Percentiles rank a stretch among this genome's conserved stretches.
These are phyloP conservation scores for Komagataella pastoris DNA, from an alignment of 805 yeast genomes.

Conservation along the genomic window DNA sequence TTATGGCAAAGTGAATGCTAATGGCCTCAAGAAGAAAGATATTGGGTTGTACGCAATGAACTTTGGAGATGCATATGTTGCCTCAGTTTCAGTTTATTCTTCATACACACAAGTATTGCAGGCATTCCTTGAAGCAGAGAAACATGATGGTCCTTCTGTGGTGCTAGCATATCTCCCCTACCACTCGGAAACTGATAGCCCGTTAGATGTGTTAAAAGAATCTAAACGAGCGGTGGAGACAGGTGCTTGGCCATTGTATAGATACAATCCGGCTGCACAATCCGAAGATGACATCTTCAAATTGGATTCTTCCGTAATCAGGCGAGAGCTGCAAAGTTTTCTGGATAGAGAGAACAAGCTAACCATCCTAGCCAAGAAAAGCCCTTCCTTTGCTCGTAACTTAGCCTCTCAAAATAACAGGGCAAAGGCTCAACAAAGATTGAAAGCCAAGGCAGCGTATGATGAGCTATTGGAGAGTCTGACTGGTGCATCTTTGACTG, in stretches of 20 bases:
- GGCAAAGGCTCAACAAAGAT: conserved; percentile 43
- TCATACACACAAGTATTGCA: conserved; percentile 89
- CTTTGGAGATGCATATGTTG: conserved; percentile 79
- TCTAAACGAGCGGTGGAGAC: conserved; percentile 84
- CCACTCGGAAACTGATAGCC: conserved; percentile 45
- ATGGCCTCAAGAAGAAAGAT: conserved; percentile 66
- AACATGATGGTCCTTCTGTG: conserved; percentile 80
- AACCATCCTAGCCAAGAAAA: conserved; percentile 54
- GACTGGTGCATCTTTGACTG: conserved; percentile 82
- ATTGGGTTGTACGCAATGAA: conserved; percentile 93
- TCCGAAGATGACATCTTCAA: conserved; percentile 45
- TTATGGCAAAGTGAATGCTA: conserved; percentile 24
- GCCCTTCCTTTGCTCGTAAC: conserved; percentile 69
- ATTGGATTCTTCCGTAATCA: conserved; percentile 74
- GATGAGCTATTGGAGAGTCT: conserved; percentile 70
- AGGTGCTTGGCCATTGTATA: conserved; percentile 94
- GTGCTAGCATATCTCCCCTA: conserved; percentile 86
- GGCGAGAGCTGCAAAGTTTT: conserved; percentile 64
- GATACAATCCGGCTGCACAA: conserved; percentile 58
- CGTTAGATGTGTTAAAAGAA: conserved; percentile 67
- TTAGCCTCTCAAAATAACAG: conserved; percentile 52
- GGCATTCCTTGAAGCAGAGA: conserved; percentile 82
- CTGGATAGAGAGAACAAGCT: conserved; percentile 84
- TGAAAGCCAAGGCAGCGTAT: conserved; percentile 67
- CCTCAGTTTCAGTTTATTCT: conserved; percentile 86